phyloP scores from a whole-genome alignment of 2,329 filamentous ascomycete species.

The Fusarium napiforme region DNA sequence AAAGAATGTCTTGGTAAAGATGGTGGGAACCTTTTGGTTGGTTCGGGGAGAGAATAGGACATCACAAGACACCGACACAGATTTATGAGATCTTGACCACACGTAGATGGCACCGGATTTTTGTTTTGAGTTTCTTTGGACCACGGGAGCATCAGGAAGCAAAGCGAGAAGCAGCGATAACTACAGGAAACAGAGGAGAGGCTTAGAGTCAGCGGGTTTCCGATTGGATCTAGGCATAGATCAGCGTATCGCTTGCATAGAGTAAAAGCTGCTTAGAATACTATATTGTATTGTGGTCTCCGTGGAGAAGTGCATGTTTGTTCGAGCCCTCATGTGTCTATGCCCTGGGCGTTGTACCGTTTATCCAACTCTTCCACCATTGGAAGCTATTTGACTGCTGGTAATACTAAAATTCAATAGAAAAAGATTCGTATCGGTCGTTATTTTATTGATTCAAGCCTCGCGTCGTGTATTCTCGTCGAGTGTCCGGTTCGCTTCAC shows the following conservation, averaged over 20 bases:
- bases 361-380: background rate
- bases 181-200: background rate
- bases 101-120: background rate
- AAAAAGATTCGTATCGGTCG: conserved; percentile 1
- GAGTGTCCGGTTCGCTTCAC: background rate
- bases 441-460: background rate
- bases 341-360: background rate
- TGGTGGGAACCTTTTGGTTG: background rate
- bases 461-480: background rate
- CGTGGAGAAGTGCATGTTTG: background rate
- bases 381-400: background rate
- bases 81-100: background rate
- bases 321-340: background rate
- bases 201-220: background rate
- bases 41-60: background rate
- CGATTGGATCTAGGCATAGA: background rate
- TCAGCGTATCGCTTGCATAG: background rate
- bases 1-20: background rate
- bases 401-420: background rate
- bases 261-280: background rate
- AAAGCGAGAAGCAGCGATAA: background rate
- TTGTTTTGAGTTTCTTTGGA: background rate
- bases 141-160: background rate
- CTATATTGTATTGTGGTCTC: background rate
- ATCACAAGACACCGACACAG: background rate